A percentile compares a stretch with the other conserved stretches of the same genome.
These are phyloP conservation scores for Diaporthe capsici DNA, from an alignment of 2,329 filamentous ascomycete species.

Conservation along the genomic window DNA sequence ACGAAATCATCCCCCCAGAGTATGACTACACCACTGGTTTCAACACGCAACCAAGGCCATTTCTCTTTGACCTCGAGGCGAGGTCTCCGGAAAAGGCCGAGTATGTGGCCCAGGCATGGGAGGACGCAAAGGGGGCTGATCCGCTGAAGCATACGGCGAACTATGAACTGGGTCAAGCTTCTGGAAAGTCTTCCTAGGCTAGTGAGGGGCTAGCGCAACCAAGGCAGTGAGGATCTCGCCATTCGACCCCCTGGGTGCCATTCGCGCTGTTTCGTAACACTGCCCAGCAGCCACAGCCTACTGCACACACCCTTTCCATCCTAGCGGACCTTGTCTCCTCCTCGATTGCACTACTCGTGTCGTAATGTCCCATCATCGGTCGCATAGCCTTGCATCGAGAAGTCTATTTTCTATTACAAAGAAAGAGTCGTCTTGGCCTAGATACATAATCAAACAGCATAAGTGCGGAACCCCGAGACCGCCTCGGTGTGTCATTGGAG, in stretches of 20 bases:
- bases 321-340: background rate
- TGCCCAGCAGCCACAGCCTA: background rate
- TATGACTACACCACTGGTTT: background rate
- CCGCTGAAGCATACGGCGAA: slow-evolving; percentile 16
- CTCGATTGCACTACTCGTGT: background rate
- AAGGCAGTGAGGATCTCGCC: background rate
- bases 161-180: slow-evolving; percentile 1
- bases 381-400: background rate
- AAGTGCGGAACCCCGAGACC: background rate
- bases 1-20: background rate
- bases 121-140: background rate
- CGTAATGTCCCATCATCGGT: background rate
- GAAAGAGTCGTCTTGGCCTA: background rate
- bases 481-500: background rate
- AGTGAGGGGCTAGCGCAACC: background rate
- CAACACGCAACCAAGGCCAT: slow-evolving; percentile 6
- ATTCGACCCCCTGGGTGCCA: background rate
- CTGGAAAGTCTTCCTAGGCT: background rate
- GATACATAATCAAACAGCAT: background rate
- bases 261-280: too few relatives aligned
- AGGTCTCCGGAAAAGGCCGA: slow-evolving; percentile 4
- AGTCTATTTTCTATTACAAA: background rate
- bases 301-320: background rate
- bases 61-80: slow-evolving; percentile 15
- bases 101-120: background rate